phyloP scores from a whole-genome alignment of 805 yeast species.

The Lachancea mirantina region DNA sequence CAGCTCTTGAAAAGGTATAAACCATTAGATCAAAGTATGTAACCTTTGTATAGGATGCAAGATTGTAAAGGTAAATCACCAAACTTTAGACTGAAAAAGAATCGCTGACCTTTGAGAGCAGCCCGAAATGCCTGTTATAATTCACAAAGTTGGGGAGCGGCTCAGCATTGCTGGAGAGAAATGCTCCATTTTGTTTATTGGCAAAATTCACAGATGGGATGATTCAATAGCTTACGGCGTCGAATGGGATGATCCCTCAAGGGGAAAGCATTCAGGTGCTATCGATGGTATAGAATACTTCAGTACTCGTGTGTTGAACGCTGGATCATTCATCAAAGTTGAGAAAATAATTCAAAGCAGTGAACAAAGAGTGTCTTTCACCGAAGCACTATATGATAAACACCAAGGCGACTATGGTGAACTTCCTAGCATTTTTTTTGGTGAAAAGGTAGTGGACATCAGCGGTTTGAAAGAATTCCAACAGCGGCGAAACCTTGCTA shows the following conservation, averaged over 20 bases:
- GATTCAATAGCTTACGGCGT: constrained; percentile 55
- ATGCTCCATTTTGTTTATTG: constrained; percentile 60
- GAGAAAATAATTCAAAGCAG: constrained; percentile 23
- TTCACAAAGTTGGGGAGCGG: constrained; percentile 28
- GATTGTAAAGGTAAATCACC: no score
- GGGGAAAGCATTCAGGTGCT: constrained; percentile 72
- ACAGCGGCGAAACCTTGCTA: constrained; percentile 15
- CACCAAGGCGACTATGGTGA: constrained; percentile 37
- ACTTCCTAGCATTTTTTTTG: constrained; percentile 37
- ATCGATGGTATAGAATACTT: constrained; percentile 53
- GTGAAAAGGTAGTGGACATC: constrained; percentile 51
- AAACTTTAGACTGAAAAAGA: no score
- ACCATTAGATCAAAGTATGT: constrained; percentile 14
- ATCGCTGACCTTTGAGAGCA: no score
- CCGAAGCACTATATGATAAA: constrained; percentile 42
- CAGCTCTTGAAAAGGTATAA: neutral
- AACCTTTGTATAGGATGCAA: no score
- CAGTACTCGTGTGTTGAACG: constrained; percentile 13
- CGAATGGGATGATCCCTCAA: constrained; percentile 70
- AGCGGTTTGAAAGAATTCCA: constrained; percentile 55
- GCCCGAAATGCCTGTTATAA: no score
- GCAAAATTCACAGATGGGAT: constrained; percentile 60
- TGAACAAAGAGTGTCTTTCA: constrained; percentile 32
- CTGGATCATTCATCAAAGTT: constrained; percentile 23
- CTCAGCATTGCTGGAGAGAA: constrained; percentile 36